A percentile compares a stretch with the other conserved stretches of the same genome.
phyloP scores from a whole-genome alignment of 768 basidiomycete species.

The Lepiota subincarnata region DNA sequence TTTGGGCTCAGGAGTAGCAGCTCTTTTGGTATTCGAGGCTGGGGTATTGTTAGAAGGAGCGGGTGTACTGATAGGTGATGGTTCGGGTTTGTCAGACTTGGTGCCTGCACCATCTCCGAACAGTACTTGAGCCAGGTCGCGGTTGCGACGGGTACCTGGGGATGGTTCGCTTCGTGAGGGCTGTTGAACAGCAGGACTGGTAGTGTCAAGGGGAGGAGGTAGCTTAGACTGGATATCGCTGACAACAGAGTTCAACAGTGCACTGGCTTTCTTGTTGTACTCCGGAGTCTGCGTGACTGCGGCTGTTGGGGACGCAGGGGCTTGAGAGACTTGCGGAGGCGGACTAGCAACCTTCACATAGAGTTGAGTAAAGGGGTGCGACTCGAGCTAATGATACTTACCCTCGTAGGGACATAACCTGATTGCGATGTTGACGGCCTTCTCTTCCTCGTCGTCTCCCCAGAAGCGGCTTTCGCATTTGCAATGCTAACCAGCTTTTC shows the following conservation, averaged over 20 bases:
- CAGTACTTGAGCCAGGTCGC: constrained; percentile 73
- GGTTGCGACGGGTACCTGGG: constrained; percentile 52
- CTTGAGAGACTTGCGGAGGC: constrained; percentile 39
- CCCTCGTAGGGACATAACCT: constrained; percentile 59
- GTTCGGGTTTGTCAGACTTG: constrained; percentile 14
- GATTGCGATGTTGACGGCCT: constrained; percentile 84
- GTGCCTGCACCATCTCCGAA: constrained; percentile 45
- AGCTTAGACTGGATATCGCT: constrained; percentile 41
- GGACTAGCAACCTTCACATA: constrained; percentile 54
- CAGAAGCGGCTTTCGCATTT: constrained; percentile 43
- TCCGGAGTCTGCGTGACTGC: constrained; percentile 35
- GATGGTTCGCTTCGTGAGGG: constrained; percentile 17
- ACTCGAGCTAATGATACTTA: constrained; percentile 20
- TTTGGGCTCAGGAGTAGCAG: background rate
- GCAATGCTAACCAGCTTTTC: constrained; percentile 69
- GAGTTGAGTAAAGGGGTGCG: constrained; percentile 13
- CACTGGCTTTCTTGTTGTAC: constrained; percentile 51
- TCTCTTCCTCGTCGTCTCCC: constrained; percentile 59
- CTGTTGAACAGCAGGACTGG: constrained; percentile 13
- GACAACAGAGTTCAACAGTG: constrained; percentile 62
- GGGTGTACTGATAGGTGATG: constrained; percentile 2
- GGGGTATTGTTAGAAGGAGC: background rate
- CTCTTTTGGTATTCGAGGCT: background rate
- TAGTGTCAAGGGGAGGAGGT: constrained; percentile 20
- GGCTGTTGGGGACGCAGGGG: constrained; percentile 31